These are phyloP conservation scores for Coriaria nepalensis DNA, from an alignment of 306 rosid genomes.

Conservation along the genomic window DNA sequence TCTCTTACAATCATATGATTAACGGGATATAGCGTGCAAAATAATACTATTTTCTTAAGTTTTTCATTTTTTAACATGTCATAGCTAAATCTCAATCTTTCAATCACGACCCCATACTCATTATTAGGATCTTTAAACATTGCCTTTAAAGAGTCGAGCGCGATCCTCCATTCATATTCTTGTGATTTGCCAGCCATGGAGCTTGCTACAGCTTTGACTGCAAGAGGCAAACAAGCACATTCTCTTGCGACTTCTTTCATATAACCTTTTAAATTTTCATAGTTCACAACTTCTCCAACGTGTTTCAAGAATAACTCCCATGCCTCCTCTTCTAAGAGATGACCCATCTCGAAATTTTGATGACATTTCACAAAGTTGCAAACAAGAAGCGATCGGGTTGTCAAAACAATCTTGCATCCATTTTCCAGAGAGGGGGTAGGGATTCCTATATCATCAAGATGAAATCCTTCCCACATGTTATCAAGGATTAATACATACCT, in stretches of 20 bases:
- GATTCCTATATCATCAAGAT: background rate
- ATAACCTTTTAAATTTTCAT: background rate
- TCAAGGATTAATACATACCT: slow-evolving; percentile 13
- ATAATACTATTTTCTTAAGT: background rate
- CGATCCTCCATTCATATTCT: background rate
- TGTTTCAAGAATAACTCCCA: background rate
- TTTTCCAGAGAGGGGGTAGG: background rate
- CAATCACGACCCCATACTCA: background rate
- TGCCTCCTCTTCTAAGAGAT: background rate
- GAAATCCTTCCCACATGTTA: slow-evolving; percentile 4
- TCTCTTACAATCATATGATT: background rate
- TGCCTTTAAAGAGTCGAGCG: background rate
- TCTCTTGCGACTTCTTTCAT: background rate
- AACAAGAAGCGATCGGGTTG: background rate
- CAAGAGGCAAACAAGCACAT: too few species aligned
- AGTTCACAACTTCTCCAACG: background rate
- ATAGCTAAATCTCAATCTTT: background rate
- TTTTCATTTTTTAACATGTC: background rate
- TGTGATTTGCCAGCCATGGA: background rate
- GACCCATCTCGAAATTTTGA: background rate
- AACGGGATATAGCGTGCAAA: background rate
- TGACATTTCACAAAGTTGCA: background rate
- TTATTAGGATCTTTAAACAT: background rate
- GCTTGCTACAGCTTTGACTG: background rate
- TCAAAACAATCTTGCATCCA: background rate